These are phyloP conservation scores for Clonostachys rosea DNA, from an alignment of 2,329 filamentous ascomycete species.

Conservation along the genomic window DNA sequence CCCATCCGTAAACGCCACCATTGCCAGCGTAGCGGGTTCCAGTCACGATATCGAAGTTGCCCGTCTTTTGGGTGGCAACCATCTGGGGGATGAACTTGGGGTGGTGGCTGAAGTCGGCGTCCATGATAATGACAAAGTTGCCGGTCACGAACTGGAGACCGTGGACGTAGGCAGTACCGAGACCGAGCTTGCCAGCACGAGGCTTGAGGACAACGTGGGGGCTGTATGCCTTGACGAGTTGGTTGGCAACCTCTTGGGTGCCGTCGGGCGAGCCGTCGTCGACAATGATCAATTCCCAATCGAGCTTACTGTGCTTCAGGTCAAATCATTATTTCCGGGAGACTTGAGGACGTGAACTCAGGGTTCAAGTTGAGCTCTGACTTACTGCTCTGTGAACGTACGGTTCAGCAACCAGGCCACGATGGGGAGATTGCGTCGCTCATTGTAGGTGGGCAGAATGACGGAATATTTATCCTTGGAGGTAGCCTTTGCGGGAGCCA, in stretches of 20 bases:
- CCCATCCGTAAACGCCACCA: slow-evolving; percentile 93
- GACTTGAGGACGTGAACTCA: background rate
- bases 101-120: slow-evolving; percentile 98
- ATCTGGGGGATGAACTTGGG: slow-evolving; percentile 98
- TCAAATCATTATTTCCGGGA: no score
- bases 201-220: slow-evolving; percentile 79
- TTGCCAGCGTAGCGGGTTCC: slow-evolving; percentile 89
- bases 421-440: slow-evolving; percentile 94
- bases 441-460: slow-evolving; percentile 97
- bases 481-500: slow-evolving; percentile 38
- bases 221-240: slow-evolving; percentile 82
- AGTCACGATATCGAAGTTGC: slow-evolving; percentile 92
- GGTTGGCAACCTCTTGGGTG: slow-evolving; percentile 83
- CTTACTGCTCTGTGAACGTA: slow-evolving; percentile 85
- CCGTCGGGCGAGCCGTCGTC: slow-evolving; percentile 97
- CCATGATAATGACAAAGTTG: slow-evolving; percentile 99
- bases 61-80: slow-evolving; percentile 73
- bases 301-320: slow-evolving; percentile 61
- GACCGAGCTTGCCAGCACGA: slow-evolving; percentile 91
- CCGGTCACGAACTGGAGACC: slow-evolving; percentile 85
- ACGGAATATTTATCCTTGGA: slow-evolving; percentile 82
- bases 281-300: slow-evolving; percentile 97
- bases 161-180: slow-evolving; percentile 94
- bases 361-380: slow-evolving; percentile 1
- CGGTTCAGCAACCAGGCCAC: slow-evolving; percentile 90